Conservation (phyloP, 345 rosid genomes). For the Gossypium turneri region DNA sequence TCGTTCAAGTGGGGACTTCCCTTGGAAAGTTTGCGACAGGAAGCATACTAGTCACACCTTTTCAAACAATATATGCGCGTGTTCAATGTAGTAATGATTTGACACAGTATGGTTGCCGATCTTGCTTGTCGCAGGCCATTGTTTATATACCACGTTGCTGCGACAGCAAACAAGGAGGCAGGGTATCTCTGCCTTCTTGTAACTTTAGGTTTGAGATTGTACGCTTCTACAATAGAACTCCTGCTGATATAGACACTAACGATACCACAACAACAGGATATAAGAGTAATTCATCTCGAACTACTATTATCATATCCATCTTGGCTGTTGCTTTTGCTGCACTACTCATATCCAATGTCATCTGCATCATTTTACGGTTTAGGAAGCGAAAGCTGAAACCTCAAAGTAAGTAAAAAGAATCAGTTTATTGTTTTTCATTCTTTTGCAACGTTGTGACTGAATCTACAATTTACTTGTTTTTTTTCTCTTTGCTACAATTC, state of each 20-base stretch:
- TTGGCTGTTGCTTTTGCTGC: background rate
- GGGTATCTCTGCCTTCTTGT: conserved; percentile 22
- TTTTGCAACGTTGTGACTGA: background rate
- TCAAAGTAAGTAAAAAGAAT: conserved; percentile 25
- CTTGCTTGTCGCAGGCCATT: conserved; percentile 10
- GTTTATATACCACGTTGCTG: background rate
- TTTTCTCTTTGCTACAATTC: background rate
- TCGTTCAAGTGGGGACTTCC: conserved; percentile 22
- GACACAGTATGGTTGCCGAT: conserved; percentile 3
- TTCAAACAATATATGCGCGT: conserved; percentile 22
- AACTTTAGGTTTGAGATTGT: conserved; percentile 27
- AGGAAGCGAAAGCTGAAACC: conserved; percentile 14
- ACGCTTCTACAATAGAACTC: conserved; percentile 16
- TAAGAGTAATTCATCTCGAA: background rate
- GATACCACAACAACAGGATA: background rate
- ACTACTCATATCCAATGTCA: background rate
- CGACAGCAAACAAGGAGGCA: conserved; percentile 18
- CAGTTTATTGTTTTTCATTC: background rate
- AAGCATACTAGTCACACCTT: background rate
- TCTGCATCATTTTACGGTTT: conserved; percentile 3
- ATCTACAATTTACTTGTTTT: background rate
- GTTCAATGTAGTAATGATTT: conserved; percentile 48
- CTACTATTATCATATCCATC: background rate
- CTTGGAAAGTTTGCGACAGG: conserved; percentile 24
- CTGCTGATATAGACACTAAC: background rate